These are phyloP conservation scores for Nematocida sp. DNA, from an alignment of 371 early-diverging fungal genomes.

Conservation along the genomic window DNA sequence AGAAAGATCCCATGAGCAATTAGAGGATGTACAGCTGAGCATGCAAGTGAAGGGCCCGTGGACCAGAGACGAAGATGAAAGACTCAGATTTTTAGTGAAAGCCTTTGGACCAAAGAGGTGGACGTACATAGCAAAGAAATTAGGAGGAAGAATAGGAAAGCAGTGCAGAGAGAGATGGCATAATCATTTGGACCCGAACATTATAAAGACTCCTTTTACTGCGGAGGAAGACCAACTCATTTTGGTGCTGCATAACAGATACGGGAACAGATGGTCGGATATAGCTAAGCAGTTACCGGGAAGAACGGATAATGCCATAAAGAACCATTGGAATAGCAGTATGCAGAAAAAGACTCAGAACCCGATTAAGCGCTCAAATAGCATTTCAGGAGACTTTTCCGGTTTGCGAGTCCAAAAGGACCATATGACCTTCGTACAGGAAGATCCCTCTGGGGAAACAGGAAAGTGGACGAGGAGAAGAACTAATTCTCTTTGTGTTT, in stretches of 20 bases:
- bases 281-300: slow-evolving; percentile 66
- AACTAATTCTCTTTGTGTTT: slow-evolving; percentile 33
- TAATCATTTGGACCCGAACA: slow-evolving; percentile 67
- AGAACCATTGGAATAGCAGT: slow-evolving; percentile 67
- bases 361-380: slow-evolving; percentile 49
- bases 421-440: neutral
- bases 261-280: slow-evolving; percentile 67
- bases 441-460: neutral
- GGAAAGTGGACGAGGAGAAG: slow-evolving; percentile 11
- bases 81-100: slow-evolving; percentile 57
- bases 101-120: slow-evolving; percentile 65
- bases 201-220: slow-evolving; percentile 67
- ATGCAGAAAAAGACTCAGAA: slow-evolving; percentile 62
- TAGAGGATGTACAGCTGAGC: slow-evolving; percentile 29
- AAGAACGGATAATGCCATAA: slow-evolving; percentile 68
- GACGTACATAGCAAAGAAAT: slow-evolving; percentile 65
- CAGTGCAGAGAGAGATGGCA: slow-evolving; percentile 69
- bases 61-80: slow-evolving; percentile 66
- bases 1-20: neutral
- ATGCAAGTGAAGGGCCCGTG: slow-evolving; percentile 66
- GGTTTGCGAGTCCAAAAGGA: neutral
- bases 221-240: slow-evolving; percentile 63
- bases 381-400: slow-evolving; percentile 57
- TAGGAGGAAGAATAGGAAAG: slow-evolving; percentile 66
- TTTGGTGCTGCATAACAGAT: slow-evolving; percentile 58